phyloP scores from a whole-genome alignment of 2,329 filamentous ascomycete species.

The Penicillium sp. region DNA sequence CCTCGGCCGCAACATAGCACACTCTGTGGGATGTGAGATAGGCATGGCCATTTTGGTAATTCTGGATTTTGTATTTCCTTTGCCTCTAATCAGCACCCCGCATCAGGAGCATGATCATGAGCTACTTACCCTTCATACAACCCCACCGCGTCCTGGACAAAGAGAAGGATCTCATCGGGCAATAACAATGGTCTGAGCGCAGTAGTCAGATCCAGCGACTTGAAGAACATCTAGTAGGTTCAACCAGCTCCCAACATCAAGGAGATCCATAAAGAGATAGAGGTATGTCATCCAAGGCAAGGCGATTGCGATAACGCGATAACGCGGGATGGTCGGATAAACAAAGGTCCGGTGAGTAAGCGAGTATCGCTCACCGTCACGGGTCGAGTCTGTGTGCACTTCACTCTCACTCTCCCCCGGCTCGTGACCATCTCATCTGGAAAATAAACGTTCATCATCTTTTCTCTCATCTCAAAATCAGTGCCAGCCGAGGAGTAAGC shows the following conservation, averaged over 20 bases:
- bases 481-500: constrained; percentile 9
- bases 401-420: neutral
- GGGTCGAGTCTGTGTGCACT: constrained; percentile 3
- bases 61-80: constrained; percentile 91
- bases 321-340: constrained; percentile 8
- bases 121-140: constrained; percentile 86
- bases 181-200: constrained; percentile 89
- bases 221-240: constrained; percentile 87
- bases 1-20: constrained; percentile 88
- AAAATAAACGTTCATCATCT: neutral
- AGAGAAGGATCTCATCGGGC: constrained; percentile 89
- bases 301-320: constrained; percentile 19
- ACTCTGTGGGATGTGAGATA: constrained; percentile 94
- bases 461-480: neutral
- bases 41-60: constrained; percentile 92
- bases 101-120: constrained; percentile 18
- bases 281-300: neutral
- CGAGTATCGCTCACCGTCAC: constrained; percentile 9
- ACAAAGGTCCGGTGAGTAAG: constrained; percentile 12
- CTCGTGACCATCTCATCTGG: constrained; percentile 1
- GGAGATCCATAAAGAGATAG: constrained; percentile 10
- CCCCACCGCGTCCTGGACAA: constrained; percentile 96
- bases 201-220: constrained; percentile 92
- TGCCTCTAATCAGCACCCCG: constrained; percentile 15
- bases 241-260: constrained; percentile 17